Evolutionary conservation across 2,329 filamentous ascomycete species (phyloP).

Genomic region (Botrytis deweyae): DNA sequence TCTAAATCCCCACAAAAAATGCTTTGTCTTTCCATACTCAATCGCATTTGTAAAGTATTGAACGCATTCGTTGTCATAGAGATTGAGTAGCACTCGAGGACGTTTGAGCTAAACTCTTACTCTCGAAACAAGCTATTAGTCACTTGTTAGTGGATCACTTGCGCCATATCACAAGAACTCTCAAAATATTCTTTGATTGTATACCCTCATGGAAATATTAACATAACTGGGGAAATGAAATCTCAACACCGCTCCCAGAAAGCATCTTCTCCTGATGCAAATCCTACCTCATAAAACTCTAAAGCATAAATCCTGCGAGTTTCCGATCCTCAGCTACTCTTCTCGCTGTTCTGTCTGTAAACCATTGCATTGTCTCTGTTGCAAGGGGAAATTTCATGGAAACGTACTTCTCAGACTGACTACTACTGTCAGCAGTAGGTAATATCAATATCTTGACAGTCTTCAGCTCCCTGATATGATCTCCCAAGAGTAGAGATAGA

Average conservation of each 20-base stretch:
- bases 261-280: neutral
- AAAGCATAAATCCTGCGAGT: neutral
- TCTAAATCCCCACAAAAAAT: neutral
- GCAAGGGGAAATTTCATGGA: neutral
- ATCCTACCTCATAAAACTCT: neutral
- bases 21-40: neutral
- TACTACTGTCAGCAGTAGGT: neutral
- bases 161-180: neutral
- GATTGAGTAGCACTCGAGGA: neutral
- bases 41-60: neutral
- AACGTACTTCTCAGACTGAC: neutral
- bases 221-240: neutral
- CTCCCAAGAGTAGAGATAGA: neutral
- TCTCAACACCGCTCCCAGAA: neutral
- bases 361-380: neutral
- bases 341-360: neutral
- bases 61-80: neutral
- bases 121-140: neutral
- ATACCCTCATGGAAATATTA: no score
- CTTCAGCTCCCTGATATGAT: neutral
- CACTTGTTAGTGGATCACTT: neutral
- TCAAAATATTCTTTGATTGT: no score
- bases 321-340: neutral
- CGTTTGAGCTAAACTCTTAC: rapidly evolving
- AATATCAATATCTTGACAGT: neutral